Evolutionary conservation across 2,329 filamentous ascomycete genomes (phyloP), one percentile per base, ranked within the genome.

Genomic region (Amylocarpus encephaloides): DNA sequence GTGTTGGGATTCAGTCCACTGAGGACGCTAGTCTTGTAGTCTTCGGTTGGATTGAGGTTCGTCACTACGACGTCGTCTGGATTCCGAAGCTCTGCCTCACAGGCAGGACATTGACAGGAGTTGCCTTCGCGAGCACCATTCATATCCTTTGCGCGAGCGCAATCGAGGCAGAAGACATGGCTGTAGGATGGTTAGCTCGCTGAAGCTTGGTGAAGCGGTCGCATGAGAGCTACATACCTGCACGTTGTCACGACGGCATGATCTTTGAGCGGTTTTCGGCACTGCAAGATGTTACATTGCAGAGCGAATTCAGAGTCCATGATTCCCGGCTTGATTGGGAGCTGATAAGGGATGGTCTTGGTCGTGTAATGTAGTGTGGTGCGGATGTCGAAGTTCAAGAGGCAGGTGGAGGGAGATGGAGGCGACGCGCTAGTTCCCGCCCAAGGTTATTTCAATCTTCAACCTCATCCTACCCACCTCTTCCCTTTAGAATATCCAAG

Each of bases 211-310:
- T 29, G n/a, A 26, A 15, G 18, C 22, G 30, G 22, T 22, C 2
- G 3, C 18, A 47, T 54, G 56, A 54, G 7, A 33, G 15, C 4
- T 19, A 66, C 72, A 59, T 66, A 87, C 88, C 86, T 89, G 79
- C 91, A 97, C 12, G 87, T 93, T 4, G 91, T 95, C 32, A 95
- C 88, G 1, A 95, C 76, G 10, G 89, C 91, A 55, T 78, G 76
- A 36, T 86, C 81, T 32, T 72, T 75, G 32, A 95, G 75, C 57
- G 83, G 78, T 36, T 72, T 73, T 42, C 88, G 79, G 63, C 92
- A 96, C 54, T 83, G 85, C 33, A 91, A 74, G 26, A 81, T 78
- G 66, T 96, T 96, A 73, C 92, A 96, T 33, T 80, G 78, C 19
- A 95, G 71, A 18, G 75, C 71, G 52, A 84, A 79, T 51, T 95